phyloP scores from a whole-genome alignment of 192 early-diverging fungal genomes.

The Diversispora epigaea region DNA sequence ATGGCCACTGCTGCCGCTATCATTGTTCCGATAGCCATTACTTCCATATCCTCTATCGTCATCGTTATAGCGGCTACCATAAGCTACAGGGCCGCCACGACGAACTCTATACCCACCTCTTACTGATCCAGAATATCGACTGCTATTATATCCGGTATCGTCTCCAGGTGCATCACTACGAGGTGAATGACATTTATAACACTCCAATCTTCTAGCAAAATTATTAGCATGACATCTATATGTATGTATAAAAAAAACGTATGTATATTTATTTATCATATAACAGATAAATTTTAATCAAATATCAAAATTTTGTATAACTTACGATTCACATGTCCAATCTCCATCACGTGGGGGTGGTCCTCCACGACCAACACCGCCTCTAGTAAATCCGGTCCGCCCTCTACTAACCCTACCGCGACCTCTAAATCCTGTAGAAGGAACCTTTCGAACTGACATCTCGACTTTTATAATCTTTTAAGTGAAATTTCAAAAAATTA shows the following conservation, averaged over 20 bases:
- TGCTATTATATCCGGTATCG: slow-evolving; percentile 32
- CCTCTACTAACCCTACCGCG: slow-evolving; percentile 45
- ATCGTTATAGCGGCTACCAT: slow-evolving; percentile 44
- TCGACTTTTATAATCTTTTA: slow-evolving; percentile 57
- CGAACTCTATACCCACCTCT: slow-evolving; percentile 44
- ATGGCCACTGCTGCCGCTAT: slow-evolving; percentile 16
- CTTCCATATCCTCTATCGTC: slow-evolving; percentile 38
- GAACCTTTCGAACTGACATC: slow-evolving; percentile 58
- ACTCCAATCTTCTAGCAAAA: slow-evolving; percentile 62
- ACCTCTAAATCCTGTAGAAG: slow-evolving; percentile 42
- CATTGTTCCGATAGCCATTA: slow-evolving; percentile 33
- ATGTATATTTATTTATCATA: not conserved
- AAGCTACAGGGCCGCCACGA: slow-evolving; percentile 36
- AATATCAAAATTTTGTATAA: not conserved
- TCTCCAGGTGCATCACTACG: slow-evolving; percentile 46
- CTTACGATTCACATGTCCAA: slow-evolving; percentile 61
- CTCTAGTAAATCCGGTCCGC: slow-evolving; percentile 43
- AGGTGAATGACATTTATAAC: slow-evolving; percentile 63
- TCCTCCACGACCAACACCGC: slow-evolving; percentile 42
- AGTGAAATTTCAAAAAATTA: slow-evolving; percentile 32
- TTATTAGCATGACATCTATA: slow-evolving; percentile 66
- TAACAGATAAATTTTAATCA: not conserved
- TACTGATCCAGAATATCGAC: slow-evolving; percentile 36
- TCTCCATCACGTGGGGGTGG: slow-evolving; percentile 56
- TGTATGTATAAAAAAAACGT: not conserved